Evolutionary conservation across 192 early-diverging fungal species (phyloP), one percentile per base, ranked within the genome.

Genomic region (Backusella circina): DNA sequence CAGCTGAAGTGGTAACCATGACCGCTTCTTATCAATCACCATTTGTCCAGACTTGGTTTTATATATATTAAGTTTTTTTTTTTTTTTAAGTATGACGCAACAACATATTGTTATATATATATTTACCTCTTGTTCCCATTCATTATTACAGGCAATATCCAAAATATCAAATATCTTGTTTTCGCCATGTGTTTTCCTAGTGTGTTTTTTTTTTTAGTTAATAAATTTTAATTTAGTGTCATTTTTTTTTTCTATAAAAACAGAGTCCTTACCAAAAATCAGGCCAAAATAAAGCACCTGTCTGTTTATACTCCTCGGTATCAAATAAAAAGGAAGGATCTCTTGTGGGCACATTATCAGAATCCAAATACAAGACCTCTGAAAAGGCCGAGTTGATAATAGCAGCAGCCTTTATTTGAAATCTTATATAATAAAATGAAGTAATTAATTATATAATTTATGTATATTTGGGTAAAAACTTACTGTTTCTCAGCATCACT

Each of bases 281-380:
- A 5, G 84, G 85, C 86, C 86, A 87, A 71, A 87, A 86, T 30
- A 87, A 35, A 0, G 85, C 81, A 16, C 86, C 86, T n/a, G 39
- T 75, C 36, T 41, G 21, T 32, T 73, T 47, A 67, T 79, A 87
- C 39, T 80, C 76, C 3, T 65, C 36, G 3, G 69, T 77, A 33
- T 75, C 69, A 72, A 87, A 87, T 66, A 87, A 71, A 65, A 70
- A 85, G 4, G 74, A 71, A 2, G 83, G 85, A 72, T 87, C 76
- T 36, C 57, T 36, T 2, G 83, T 72, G 15, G 81, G 70, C 18
- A 82, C 77, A 57, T 83, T 82, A 73, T 87, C 86, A 41, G 82
- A 79, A 65, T 87, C 86, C 12, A 87, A 31, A 35, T 78, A 83
- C 23, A 87, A 41, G 2, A 87, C 77, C 18, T 87, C 50, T 28